Conservation (phyloP, 257 asterid species). For the Solanum chiquidenum region DNA sequence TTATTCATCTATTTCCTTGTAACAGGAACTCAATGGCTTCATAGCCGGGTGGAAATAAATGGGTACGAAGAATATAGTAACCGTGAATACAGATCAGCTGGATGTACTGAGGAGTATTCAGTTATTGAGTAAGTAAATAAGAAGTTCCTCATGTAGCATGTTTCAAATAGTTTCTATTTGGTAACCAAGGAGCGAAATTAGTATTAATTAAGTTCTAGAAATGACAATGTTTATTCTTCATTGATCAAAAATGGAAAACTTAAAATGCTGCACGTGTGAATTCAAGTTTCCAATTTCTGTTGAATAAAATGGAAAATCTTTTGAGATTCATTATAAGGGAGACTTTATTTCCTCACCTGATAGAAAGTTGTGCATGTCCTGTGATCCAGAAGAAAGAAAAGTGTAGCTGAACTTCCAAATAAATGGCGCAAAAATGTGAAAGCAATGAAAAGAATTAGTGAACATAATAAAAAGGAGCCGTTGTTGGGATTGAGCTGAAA, state of each 20-base stretch:
- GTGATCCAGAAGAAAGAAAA: background rate
- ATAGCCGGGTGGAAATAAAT: slow-evolving; percentile 65
- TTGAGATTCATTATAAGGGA: background rate
- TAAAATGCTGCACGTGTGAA: background rate
- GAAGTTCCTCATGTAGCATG: background rate
- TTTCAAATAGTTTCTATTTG: background rate
- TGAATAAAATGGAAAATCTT: background rate
- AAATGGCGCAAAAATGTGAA: background rate
- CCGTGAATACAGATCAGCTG: slow-evolving; percentile 76
- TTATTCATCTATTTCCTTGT: slow-evolving; percentile 3
- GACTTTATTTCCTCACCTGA: background rate
- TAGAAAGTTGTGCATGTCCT: background rate
- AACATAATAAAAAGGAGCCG: background rate
- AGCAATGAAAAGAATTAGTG: background rate
- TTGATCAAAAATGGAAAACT: background rate
- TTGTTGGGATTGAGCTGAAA: background rate
- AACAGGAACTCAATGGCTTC: slow-evolving; percentile 97
- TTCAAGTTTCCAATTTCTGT: background rate
- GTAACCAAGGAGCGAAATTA: background rate
- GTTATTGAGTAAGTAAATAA: slow-evolving; percentile 58
- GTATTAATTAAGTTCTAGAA: background rate
- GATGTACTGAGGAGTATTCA: slow-evolving; percentile 81
- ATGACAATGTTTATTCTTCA: background rate
- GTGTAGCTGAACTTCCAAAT: background rate
- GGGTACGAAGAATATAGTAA: slow-evolving; percentile 97